Base-by-base conservation (phyloP, 2,329 filamentous ascomycete genomes). In the Ceratocystis harringtonii region DNA sequence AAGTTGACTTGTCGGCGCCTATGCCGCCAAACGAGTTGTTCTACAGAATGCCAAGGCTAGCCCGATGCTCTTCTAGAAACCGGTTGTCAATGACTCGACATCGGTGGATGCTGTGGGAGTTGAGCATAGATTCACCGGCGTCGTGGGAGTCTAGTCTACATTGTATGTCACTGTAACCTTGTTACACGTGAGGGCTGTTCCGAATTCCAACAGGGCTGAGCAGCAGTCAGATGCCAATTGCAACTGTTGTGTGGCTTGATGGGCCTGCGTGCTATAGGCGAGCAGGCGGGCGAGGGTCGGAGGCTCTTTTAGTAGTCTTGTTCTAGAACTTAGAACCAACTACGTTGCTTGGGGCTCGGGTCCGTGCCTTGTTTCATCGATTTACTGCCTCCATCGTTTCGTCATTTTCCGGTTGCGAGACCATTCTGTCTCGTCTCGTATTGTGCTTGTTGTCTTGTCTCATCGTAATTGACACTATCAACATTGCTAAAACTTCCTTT, bases 391-490 rank as follows among this genome's bases (percentile, higher is more conserved):
- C 36, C n/a, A 22, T 50, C 7, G 48, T 22, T 50, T 52, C 48
- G 48, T 58, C 55, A n/a, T n/a, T 8, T 32, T 15, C 36, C 10
- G 12, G 55, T 36, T 36, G 28, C n/a, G 10, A 41, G 3, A 41
- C 36, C 36, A 3, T 36, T 32, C 22, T 17, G 65, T 64, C 50
- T 61, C 55, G 65, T 64, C 55, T 62, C 45, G 30, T 64, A 62
- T 67, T 64, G 64, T 45, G 57, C 36, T 62, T 32, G 57, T 62
- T 64, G 61, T 36, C 57, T 57, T 50, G 55, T 36, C 10, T 57
- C 52, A 22, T 41, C 36, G 36, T 41, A 41, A 41, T 5, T 41
- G 48, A n/a, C 17, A 22, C n/a, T 4, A 52, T 52, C n/a, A n/a
- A 19, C 48, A 19, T 25, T 52, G 48, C 48, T 52, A 19, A 25